Percentiles rank a stretch among this genome's conserved stretches.
phyloP scores from a whole-genome alignment of 441 rosid species.

The Adansonia gregorii region DNA sequence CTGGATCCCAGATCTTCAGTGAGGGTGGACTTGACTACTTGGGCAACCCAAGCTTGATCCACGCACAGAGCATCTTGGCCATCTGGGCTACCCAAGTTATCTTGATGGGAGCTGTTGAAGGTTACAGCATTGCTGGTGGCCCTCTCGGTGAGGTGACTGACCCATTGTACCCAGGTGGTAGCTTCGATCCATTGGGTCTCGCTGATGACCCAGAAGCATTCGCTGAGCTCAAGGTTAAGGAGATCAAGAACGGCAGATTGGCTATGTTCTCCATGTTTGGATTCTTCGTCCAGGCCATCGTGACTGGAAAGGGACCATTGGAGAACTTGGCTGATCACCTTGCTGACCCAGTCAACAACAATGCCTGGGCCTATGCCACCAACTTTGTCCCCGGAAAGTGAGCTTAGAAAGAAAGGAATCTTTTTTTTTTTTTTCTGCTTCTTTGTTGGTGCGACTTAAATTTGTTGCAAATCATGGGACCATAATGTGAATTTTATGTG shows the following conservation, averaged over 20 bases:
- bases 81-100: conserved; percentile 52
- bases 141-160: conserved; percentile 51
- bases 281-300: conserved; percentile 53
- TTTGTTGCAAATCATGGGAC: conserved; percentile 26
- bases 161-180: conserved; percentile 50
- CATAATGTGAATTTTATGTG: conserved; percentile 23
- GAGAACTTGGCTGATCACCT: conserved; percentile 56
- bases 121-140: conserved; percentile 49
- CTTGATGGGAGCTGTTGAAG: conserved; percentile 53
- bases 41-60: conserved; percentile 56
- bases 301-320: conserved; percentile 49
- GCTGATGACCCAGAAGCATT: conserved; percentile 58
- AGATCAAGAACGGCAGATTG: conserved; percentile 53
- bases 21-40: conserved; percentile 60
- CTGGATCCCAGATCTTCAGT: conserved; percentile 57
- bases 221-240: conserved; percentile 57
- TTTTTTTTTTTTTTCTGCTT: not conserved
- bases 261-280: conserved; percentile 60
- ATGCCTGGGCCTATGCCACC: conserved; percentile 58
- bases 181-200: conserved; percentile 57
- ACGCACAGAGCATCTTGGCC: conserved; percentile 55
- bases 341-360: conserved; percentile 55
- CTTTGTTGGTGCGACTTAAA: conserved; percentile 24
- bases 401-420: not conserved
- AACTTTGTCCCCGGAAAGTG: conserved; percentile 58